Conservation (phyloP, 768 basidiomycete species). For the Phylloporus sp. region DNA sequence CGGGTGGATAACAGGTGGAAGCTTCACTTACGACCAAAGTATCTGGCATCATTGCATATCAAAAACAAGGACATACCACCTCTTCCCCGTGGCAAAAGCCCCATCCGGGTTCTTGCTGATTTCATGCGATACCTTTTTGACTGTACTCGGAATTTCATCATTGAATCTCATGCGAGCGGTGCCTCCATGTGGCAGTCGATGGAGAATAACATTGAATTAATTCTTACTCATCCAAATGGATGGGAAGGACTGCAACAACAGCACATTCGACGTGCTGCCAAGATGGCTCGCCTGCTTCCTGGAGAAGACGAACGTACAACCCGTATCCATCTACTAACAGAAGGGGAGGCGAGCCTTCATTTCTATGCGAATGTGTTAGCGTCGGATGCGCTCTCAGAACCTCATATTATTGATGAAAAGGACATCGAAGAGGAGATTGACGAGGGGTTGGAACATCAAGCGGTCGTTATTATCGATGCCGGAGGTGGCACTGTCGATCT, state of each 20-base stretch:
- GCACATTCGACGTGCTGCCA: slow-evolving; percentile 12
- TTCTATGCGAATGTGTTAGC: slow-evolving; percentile 24
- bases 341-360: slow-evolving; percentile 25
- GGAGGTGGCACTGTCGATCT: slow-evolving; percentile 31
- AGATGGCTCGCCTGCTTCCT: slow-evolving; percentile 23
- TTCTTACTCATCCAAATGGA: slow-evolving; percentile 26
- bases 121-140: slow-evolving; percentile 27
- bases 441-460: slow-evolving; percentile 26
- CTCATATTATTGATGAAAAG: neutral
- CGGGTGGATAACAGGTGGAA: slow-evolving; percentile 28
- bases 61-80: slow-evolving; percentile 18
- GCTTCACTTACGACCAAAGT: slow-evolving; percentile 33
- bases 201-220: slow-evolving; percentile 16
- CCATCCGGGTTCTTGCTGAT: slow-evolving; percentile 22
- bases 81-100: slow-evolving; percentile 20
- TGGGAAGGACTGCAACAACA: neutral
- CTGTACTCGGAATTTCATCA: slow-evolving; percentile 21
- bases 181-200: slow-evolving; percentile 20
- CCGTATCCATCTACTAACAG: slow-evolving; percentile 25
- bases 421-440: neutral
- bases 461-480: slow-evolving; percentile 40
- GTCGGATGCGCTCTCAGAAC: neutral
- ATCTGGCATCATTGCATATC: slow-evolving; percentile 22
- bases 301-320: slow-evolving; percentile 4
- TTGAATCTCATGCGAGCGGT: slow-evolving; percentile 19